phyloP scores from a whole-genome alignment of 495 filamentous ascomycete species.

The Filosporella fistucella region DNA sequence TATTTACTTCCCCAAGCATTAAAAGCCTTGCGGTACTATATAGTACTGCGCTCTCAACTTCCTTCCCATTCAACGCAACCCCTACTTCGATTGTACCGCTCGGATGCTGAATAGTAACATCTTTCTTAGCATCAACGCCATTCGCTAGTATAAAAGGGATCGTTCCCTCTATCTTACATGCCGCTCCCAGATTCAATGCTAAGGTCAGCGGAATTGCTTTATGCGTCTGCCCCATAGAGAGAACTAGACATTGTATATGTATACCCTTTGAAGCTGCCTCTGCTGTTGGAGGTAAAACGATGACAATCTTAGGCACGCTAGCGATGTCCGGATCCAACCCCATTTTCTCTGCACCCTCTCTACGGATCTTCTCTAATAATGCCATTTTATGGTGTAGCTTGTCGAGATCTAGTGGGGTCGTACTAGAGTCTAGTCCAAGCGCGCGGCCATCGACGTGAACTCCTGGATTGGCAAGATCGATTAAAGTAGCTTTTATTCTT shows the following conservation, averaged over 20 bases:
- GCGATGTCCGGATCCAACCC: slow-evolving; percentile 42
- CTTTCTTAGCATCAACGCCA: slow-evolving; percentile 28
- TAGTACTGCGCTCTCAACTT: too few relatives aligned
- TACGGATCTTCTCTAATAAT: slow-evolving; percentile 56
- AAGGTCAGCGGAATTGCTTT: slow-evolving; percentile 59
- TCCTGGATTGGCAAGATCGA: slow-evolving; percentile 66
- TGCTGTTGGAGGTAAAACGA: slow-evolving; percentile 43
- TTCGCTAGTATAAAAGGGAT: slow-evolving; percentile 29
- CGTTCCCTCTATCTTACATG: slow-evolving; percentile 44
- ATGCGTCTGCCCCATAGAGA: slow-evolving; percentile 55
- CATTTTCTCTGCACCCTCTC: slow-evolving; percentile 57
- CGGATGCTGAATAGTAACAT: slow-evolving; percentile 54
- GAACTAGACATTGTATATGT: slow-evolving; percentile 20
- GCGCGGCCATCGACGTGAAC: slow-evolving; percentile 55
- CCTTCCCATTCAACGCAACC: slow-evolving; percentile 12
- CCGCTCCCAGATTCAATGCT: slow-evolving; percentile 58
- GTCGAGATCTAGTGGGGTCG: slow-evolving; percentile 49
- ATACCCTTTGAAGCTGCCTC: slow-evolving; percentile 24
- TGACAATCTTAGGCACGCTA: slow-evolving; percentile 56
- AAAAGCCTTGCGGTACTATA: too few relatives aligned
- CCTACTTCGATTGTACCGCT: slow-evolving; percentile 45
- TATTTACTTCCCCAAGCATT: too few relatives aligned
- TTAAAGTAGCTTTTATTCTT: slow-evolving; percentile 50
- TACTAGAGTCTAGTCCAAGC: slow-evolving; percentile 42
- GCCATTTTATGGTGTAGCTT: slow-evolving; percentile 36